Evolutionary conservation across 176 grass and related monocot species (phyloP).

Genomic region (Hordeum marinum): DNA sequence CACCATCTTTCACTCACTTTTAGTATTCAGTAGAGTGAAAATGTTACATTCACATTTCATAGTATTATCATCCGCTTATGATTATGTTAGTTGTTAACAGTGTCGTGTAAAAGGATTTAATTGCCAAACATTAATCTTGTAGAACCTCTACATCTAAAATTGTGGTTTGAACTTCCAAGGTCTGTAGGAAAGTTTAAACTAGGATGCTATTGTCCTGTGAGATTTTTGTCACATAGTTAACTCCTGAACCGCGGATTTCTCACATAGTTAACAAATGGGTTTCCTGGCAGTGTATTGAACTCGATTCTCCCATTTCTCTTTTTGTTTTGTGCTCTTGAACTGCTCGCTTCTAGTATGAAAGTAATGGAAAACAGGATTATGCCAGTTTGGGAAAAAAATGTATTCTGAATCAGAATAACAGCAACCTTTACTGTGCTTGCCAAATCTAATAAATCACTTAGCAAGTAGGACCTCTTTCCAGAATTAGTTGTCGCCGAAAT

Average conservation of each 20-base stretch:
- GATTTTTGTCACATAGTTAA: not conserved
- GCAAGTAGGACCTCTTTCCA: not conserved
- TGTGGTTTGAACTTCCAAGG: not conserved
- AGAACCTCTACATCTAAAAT: not conserved
- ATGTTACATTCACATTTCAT: not conserved
- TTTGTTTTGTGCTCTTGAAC: not conserved
- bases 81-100: not conserved
- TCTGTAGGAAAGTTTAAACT: not conserved
- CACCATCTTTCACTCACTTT: not conserved
- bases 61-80: not conserved
- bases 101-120: not conserved
- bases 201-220: not conserved
- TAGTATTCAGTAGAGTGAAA: not conserved
- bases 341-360: not conserved
- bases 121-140: not conserved
- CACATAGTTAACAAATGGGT: no score
- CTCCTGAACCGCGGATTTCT: not conserved
- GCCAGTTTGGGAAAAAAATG: not conserved
- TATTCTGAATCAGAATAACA: conserved; percentile 4
- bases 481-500: no score
- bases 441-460: not conserved
- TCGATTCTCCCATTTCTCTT: not conserved
- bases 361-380: not conserved
- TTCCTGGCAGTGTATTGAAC: not conserved
- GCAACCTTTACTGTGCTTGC: not conserved